A percentile compares a stretch with the other conserved stretches of the same genome.
Evolutionary conservation across 441 rosid genomes (phyloP).

Genomic region (Macaranga tanarius): DNA sequence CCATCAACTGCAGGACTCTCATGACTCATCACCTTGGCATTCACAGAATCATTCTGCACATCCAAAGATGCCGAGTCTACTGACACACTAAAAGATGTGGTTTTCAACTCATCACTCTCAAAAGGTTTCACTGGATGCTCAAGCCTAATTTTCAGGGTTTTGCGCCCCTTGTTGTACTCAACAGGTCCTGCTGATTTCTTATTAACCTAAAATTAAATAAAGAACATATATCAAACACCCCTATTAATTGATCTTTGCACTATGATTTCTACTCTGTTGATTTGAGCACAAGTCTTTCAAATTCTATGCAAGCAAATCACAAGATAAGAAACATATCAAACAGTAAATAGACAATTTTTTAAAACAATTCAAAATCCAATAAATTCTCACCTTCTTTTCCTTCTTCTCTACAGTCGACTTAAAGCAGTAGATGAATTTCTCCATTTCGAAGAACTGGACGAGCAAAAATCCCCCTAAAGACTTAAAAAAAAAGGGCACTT

Average conservation of each 20-base stretch:
- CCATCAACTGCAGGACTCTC: constrained; percentile 38
- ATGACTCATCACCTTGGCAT: constrained; percentile 33
- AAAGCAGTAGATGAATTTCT: constrained; percentile 48
- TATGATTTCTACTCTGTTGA: not conserved
- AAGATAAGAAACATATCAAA: constrained; percentile 12
- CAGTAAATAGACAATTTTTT: not conserved
- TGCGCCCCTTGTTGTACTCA: constrained; percentile 30
- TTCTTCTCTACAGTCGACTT: constrained; percentile 37
- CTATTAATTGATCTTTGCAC: not conserved
- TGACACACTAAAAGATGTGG: constrained; percentile 33
- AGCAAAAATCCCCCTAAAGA: constrained; percentile 16
- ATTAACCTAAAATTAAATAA: constrained; percentile 38
- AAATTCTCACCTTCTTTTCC: constrained; percentile 45
- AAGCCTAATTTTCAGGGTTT: constrained; percentile 48
- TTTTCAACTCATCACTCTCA: constrained; percentile 44
- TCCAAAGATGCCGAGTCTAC: constrained; percentile 22
- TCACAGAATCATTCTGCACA: constrained; percentile 22
- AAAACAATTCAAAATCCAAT: not conserved
- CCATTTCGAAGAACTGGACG: constrained; percentile 35
- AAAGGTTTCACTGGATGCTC: constrained; percentile 60
- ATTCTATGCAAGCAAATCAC: constrained; percentile 7
- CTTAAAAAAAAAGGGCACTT: constrained; percentile 1
- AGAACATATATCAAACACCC: constrained; percentile 3
- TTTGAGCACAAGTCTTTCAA: not conserved
- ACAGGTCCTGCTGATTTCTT: constrained; percentile 30